Evolutionary conservation across 2,329 filamentous ascomycete species (phyloP).

Genomic region (Ophiobolus disseminans): DNA sequence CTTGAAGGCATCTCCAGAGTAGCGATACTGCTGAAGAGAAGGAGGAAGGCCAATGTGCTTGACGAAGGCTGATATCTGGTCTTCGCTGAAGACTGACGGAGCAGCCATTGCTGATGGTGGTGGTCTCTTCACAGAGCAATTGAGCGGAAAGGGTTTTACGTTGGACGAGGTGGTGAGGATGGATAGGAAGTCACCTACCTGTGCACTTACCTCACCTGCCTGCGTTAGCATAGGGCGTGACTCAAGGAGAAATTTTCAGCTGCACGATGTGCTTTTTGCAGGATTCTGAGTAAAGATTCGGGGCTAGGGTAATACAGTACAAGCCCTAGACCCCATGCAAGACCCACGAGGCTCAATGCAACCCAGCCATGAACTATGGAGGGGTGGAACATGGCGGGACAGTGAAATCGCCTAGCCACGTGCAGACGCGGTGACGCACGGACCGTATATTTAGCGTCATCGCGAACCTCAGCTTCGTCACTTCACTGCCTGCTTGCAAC

Average conservation of each 20-base stretch:
- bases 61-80: conserved; percentile 44
- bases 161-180: too few relatives aligned
- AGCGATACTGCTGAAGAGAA: conserved; percentile 12
- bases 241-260: conserved; percentile 1
- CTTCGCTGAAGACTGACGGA: conserved; percentile 29
- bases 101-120: conserved; percentile 6
- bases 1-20: conserved; percentile 9
- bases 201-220: too few relatives aligned
- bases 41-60: conserved; percentile 39
- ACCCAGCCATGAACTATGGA: too few relatives aligned
- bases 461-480: conserved; percentile 4
- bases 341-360: too few relatives aligned
- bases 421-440: conserved; percentile 5
- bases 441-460: conserved; percentile 1
- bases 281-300: too few relatives aligned
- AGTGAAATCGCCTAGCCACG: too few relatives aligned
- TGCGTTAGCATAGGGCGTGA: not conserved
- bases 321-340: too few relatives aligned
- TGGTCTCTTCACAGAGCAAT: too few relatives aligned
- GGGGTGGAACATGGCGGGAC: too few relatives aligned
- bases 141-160: too few relatives aligned
- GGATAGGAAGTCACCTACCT: too few relatives aligned
- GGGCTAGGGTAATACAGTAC: too few relatives aligned
- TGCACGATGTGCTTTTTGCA: conserved; percentile 1
- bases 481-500: not conserved